Evolutionary conservation across 2,329 filamentous ascomycete genomes (phyloP).

Genomic region (Exophiala xenobiotica): DNA sequence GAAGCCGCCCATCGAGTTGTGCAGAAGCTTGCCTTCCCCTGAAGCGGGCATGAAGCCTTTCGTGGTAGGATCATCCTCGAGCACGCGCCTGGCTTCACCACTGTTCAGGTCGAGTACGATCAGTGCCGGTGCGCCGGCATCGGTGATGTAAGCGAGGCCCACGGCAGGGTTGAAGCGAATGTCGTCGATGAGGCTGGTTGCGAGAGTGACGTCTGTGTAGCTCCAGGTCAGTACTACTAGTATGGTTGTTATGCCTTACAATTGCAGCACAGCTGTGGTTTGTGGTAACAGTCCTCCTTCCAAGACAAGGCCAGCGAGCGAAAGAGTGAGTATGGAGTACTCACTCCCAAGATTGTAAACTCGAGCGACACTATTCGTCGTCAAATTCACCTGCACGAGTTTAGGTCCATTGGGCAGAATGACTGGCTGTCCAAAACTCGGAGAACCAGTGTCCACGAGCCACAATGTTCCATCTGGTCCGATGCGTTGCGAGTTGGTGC

Average conservation of each 20-base stretch:
- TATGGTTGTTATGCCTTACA: too few relatives aligned
- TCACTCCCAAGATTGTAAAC: slow-evolving; percentile 37
- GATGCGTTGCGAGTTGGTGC: slow-evolving; percentile 20
- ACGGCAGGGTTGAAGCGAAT: slow-evolving; percentile 36
- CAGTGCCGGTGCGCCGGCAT: slow-evolving; percentile 17
- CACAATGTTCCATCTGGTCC: slow-evolving; percentile 24
- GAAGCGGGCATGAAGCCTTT: slow-evolving; percentile 34
- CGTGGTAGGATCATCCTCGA: slow-evolving; percentile 32
- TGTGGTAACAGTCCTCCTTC: too few relatives aligned
- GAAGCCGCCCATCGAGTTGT: slow-evolving; percentile 26
- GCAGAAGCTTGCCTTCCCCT: slow-evolving; percentile 34
- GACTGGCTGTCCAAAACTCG: slow-evolving; percentile 15
- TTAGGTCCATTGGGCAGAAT: slow-evolving; percentile 32
- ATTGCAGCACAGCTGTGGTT: too few relatives aligned
- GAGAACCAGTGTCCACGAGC: slow-evolving; percentile 24
- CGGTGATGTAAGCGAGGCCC: slow-evolving; percentile 33
- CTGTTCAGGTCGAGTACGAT: slow-evolving; percentile 34
- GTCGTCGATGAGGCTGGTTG: slow-evolving; percentile 37
- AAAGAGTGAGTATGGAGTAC: not conserved
- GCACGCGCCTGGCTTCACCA: slow-evolving; percentile 32
- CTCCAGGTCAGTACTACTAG: not conserved
- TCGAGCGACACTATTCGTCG: slow-evolving; percentile 36
- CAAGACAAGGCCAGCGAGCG: too few relatives aligned
- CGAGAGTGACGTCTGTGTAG: slow-evolving; percentile 15
- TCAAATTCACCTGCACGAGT: slow-evolving; percentile 37